These are phyloP conservation scores for Pseudogymnoascus destructans DNA, from an alignment of 2,329 filamentous ascomycete genomes.

Conservation along the genomic window DNA sequence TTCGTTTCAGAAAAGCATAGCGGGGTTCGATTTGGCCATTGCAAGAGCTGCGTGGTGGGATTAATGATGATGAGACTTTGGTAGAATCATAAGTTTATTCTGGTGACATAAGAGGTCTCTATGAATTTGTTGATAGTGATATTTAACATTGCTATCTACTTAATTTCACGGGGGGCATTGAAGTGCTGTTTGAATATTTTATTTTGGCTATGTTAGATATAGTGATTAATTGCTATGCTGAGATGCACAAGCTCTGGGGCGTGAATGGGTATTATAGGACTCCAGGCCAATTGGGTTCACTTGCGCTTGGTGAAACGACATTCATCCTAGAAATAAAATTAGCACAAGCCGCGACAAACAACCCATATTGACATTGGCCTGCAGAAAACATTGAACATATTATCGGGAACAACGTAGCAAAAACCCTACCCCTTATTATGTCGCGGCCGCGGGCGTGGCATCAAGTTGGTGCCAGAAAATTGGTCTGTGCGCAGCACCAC, in stretches of 20 bases:
- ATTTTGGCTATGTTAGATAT: slow-evolving; percentile 9
- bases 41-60: slow-evolving; percentile 4
- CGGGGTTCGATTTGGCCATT: slow-evolving; percentile 2
- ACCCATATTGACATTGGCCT: neutral
- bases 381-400: neutral
- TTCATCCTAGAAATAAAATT: neutral
- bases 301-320: neutral
- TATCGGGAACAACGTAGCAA: neutral
- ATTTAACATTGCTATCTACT: neutral
- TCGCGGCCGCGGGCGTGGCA: too few species aligned
- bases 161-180: neutral
- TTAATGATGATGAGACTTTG: neutral
- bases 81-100: neutral
- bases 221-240: neutral
- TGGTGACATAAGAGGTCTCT: neutral
- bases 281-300: neutral
- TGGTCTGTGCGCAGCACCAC: too few species aligned
- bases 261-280: neutral
- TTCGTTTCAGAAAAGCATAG: slow-evolving; percentile 7
- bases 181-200: neutral
- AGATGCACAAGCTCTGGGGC: neutral
- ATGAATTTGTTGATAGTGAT: neutral
- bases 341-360: neutral
- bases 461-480: too few species aligned
- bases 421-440: too few species aligned